Evolutionary conservation across 2,329 filamentous ascomycete genomes (phyloP).

Genomic region (Colletotrichum sp.): DNA sequence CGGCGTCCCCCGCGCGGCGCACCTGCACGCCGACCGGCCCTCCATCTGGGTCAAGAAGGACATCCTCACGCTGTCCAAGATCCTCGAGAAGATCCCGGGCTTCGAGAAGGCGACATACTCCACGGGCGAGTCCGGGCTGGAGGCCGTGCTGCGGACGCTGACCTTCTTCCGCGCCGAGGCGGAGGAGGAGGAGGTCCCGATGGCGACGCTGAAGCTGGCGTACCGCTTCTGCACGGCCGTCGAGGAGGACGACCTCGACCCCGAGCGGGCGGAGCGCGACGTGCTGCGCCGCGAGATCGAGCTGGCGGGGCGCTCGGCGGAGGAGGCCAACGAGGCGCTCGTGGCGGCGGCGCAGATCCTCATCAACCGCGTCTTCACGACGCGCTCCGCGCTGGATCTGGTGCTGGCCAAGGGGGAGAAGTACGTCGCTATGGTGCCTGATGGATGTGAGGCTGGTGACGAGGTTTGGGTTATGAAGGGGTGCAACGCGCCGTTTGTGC

Average conservation of each 20-base stretch:
- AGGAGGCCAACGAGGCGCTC: conserved; percentile 17
- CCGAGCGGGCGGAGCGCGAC: conserved; percentile 2
- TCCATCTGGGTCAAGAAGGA: conserved; percentile 15
- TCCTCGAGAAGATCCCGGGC: not conserved
- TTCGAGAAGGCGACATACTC: conserved; percentile 1
- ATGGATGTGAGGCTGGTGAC: conserved; percentile 4
- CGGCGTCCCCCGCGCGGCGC: conserved; percentile 8
- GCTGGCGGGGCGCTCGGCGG: not conserved
- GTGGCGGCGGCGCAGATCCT: conserved; percentile 17
- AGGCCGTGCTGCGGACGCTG: conserved; percentile 1
- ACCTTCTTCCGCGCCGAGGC: conserved; percentile 18
- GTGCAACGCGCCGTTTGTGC: conserved; percentile 18
- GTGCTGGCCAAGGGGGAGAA: conserved; percentile 2
- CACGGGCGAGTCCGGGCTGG: not conserved
- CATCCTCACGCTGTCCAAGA: not conserved
- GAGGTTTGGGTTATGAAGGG: conserved; percentile 19
- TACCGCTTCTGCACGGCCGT: conserved; percentile 15
- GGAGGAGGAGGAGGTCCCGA: not conserved
- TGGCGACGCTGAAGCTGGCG: conserved; percentile 14
- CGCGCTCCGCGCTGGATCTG: conserved; percentile 13
- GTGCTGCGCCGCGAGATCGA: conserved; percentile 1
- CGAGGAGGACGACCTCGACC: conserved; percentile 13
- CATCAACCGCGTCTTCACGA: conserved; percentile 9
- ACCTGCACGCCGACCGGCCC: conserved; percentile 9
- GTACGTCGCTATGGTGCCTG: conserved; percentile 17